Conservation (phyloP, 2,329 filamentous ascomycete genomes). For the Aureobasidium lini region DNA sequence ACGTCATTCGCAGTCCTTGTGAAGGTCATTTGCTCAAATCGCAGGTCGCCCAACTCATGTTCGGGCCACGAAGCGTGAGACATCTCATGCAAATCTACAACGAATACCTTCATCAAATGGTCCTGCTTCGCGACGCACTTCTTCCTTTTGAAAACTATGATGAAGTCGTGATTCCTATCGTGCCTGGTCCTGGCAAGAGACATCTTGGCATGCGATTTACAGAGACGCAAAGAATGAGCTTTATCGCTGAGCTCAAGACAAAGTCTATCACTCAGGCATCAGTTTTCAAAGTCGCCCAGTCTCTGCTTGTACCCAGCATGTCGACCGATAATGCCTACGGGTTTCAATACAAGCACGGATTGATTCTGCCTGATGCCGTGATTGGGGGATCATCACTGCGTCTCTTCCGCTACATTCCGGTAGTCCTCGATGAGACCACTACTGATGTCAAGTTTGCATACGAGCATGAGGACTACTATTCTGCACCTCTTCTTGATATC, state of each 20-base stretch:
- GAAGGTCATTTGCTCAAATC: neutral
- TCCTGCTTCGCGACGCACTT: neutral
- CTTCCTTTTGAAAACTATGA: constrained; percentile 5
- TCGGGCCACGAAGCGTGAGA: neutral
- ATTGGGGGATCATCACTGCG: neutral
- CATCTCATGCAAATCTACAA: neutral
- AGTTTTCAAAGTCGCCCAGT: neutral
- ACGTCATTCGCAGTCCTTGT: neutral
- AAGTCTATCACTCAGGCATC: neutral
- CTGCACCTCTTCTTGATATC: neutral
- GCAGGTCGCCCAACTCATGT: neutral
- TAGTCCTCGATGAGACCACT: neutral
- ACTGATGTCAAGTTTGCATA: neutral
- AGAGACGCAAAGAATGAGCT: neutral
- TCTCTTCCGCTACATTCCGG: neutral
- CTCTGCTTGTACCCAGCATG: neutral
- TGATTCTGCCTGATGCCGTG: neutral
- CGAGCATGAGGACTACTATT: neutral
- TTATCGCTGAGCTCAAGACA: constrained; percentile 5
- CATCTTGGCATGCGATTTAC: neutral
- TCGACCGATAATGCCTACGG: neutral
- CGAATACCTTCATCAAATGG: neutral
- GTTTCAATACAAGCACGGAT: neutral
- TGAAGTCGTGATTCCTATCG: neutral
- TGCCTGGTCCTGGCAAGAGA: neutral